phyloP scores from a whole-genome alignment of 306 rosid genomes.

The Quercus glauca region DNA sequence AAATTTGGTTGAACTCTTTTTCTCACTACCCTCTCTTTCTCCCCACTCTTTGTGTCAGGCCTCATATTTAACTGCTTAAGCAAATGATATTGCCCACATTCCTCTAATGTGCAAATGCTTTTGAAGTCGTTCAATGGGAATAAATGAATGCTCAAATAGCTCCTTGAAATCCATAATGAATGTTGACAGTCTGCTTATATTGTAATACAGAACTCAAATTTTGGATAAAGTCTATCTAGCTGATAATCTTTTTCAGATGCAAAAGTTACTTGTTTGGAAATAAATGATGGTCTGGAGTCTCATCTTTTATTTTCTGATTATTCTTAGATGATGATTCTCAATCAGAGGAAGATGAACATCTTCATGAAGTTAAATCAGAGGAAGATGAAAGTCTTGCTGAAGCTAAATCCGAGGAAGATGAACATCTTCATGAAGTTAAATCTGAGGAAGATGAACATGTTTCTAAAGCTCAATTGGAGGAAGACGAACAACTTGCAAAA shows the following conservation, averaged over 20 bases:
- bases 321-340: slow-evolving; percentile 52
- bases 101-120: background rate
- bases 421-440: slow-evolving; percentile 29
- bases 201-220: background rate
- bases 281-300: slow-evolving; percentile 6
- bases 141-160: background rate
- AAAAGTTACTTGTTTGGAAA: background rate
- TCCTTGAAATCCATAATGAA: background rate
- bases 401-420: slow-evolving; percentile 31
- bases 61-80: background rate
- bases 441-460: slow-evolving; percentile 47
- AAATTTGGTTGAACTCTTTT: background rate
- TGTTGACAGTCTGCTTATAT: background rate
- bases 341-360: slow-evolving; percentile 47
- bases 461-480: slow-evolving; percentile 69
- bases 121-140: background rate
- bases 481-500: slow-evolving; percentile 91
- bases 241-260: background rate
- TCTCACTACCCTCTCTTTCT: background rate
- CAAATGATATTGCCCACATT: background rate
- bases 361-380: slow-evolving; percentile 31
- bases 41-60: background rate
- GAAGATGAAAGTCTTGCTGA: slow-evolving; percentile 35
- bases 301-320: slow-evolving; percentile 13
- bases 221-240: background rate